Conservation (phyloP, 768 basidiomycete genomes). For the Rhodotorula toruloides region DNA sequence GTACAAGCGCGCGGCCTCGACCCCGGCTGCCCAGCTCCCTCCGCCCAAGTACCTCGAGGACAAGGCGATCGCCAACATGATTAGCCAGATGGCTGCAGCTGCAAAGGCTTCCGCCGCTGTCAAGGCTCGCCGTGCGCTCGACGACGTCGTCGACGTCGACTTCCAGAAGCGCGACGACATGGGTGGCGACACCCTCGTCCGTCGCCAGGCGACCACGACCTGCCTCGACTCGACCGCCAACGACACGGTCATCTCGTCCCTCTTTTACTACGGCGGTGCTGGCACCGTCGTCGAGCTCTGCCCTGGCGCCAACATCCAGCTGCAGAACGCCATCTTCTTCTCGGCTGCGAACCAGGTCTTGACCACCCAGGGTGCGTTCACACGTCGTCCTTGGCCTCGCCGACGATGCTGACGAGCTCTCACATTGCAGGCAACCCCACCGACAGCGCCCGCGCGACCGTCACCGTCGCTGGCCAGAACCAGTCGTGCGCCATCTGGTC, state of each 20-base stretch:
- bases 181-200: slow-evolving; percentile 12
- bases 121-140: slow-evolving; percentile 20
- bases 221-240: slow-evolving; percentile 38
- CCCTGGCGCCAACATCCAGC: slow-evolving; percentile 35
- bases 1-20: slow-evolving; percentile 6
- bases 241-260: slow-evolving; percentile 36
- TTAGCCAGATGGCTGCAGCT: slow-evolving; percentile 13
- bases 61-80: background rate
- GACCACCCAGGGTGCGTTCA: slow-evolving; percentile 33
- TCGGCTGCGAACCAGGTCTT: slow-evolving; percentile 41
- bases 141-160: slow-evolving; percentile 20
- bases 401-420: background rate
- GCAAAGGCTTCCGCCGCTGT: slow-evolving; percentile 18
- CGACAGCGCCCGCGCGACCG: slow-evolving; percentile 34
- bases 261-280: slow-evolving; percentile 39
- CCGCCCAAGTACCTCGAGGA: slow-evolving; percentile 18
- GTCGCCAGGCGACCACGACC: background rate
- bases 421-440: slow-evolving; percentile 36
- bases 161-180: slow-evolving; percentile 5
- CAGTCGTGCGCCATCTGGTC: slow-evolving; percentile 40
- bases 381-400: background rate
- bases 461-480: slow-evolving; percentile 33
- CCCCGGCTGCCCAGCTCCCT: background rate
- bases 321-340: slow-evolving; percentile 39
- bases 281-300: slow-evolving; percentile 40